Conservation (phyloP, 2,329 filamentous ascomycete species). For the Penicillium sclerotiorum region DNA sequence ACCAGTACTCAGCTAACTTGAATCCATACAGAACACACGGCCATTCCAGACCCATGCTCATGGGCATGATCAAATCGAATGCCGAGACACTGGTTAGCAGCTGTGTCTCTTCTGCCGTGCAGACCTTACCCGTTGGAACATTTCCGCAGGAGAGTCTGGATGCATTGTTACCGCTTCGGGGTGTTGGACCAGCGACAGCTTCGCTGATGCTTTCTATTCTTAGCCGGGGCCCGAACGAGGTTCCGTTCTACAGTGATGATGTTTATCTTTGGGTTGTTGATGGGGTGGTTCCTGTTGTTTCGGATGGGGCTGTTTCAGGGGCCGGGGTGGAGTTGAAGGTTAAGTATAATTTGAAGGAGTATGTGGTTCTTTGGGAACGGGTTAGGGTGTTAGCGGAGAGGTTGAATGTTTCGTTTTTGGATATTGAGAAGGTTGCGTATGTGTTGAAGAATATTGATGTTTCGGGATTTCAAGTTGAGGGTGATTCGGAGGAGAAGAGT, state of each 20-base stretch:
- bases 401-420: slow-evolving; percentile 27
- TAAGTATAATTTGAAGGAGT: slow-evolving; percentile 47
- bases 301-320: slow-evolving; percentile 16
- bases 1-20: neutral
- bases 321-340: slow-evolving; percentile 35
- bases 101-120: slow-evolving; percentile 32
- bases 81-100: slow-evolving; percentile 25
- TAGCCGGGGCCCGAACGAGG: slow-evolving; percentile 13
- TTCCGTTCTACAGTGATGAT: slow-evolving; percentile 50
- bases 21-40: slow-evolving; percentile 41
- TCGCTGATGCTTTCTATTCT: slow-evolving; percentile 45
- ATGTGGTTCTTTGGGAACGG: slow-evolving; percentile 35
- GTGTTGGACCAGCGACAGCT: slow-evolving; percentile 47
- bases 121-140: slow-evolving; percentile 12
- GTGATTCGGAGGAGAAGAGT: neutral
- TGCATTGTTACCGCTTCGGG: slow-evolving; percentile 38
- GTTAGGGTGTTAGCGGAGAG: slow-evolving; percentile 1
- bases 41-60: slow-evolving; percentile 40
- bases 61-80: slow-evolving; percentile 45
- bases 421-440: slow-evolving; percentile 43
- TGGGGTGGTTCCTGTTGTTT: slow-evolving; percentile 21
- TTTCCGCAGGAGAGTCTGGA: slow-evolving; percentile 39
- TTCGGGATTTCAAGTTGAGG: slow-evolving; percentile 21
- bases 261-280: slow-evolving; percentile 44
- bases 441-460: slow-evolving; percentile 38